Conservation (phyloP, 1,284 basidiomycete genomes). For the Wolfiporia cocos region DNA sequence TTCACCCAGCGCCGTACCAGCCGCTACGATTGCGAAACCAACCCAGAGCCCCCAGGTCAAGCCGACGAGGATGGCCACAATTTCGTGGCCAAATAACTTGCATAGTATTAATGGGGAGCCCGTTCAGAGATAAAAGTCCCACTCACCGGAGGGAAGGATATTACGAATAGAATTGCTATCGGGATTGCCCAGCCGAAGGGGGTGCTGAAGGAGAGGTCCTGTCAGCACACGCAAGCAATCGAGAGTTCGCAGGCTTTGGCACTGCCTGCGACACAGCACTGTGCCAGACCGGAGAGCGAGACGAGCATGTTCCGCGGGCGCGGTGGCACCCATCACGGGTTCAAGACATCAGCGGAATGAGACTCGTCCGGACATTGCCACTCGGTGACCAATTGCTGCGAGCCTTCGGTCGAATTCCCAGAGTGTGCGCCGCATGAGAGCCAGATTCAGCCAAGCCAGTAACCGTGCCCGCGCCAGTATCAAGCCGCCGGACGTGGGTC, state of each 20-base stretch:
- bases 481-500: too few species aligned
- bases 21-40: conserved; percentile 62
- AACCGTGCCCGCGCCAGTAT: too few species aligned
- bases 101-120: conserved; percentile 7
- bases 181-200: conserved; percentile 75
- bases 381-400: too few species aligned
- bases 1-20: conserved; percentile 64
- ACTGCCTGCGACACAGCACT: too few species aligned
- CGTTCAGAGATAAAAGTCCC: background rate
- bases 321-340: too few species aligned
- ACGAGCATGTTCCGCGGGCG: too few species aligned
- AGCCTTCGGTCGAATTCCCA: too few species aligned
- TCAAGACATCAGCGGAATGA: too few species aligned
- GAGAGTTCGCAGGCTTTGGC: background rate
- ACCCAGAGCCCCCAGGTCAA: conserved; percentile 70
- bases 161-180: conserved; percentile 71
- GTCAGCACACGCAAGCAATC: background rate
- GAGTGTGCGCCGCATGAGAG: too few species aligned
- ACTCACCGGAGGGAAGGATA: conserved; percentile 70
- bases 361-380: too few species aligned
- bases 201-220: conserved; percentile 17
- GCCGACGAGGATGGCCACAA: conserved; percentile 70
- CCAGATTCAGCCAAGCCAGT: too few species aligned
- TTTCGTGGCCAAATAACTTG: conserved; percentile 75
- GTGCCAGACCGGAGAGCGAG: too few species aligned